Evolutionary conservation across 768 basidiomycete genomes (phyloP).

Genomic region (Lepiota venenata): DNA sequence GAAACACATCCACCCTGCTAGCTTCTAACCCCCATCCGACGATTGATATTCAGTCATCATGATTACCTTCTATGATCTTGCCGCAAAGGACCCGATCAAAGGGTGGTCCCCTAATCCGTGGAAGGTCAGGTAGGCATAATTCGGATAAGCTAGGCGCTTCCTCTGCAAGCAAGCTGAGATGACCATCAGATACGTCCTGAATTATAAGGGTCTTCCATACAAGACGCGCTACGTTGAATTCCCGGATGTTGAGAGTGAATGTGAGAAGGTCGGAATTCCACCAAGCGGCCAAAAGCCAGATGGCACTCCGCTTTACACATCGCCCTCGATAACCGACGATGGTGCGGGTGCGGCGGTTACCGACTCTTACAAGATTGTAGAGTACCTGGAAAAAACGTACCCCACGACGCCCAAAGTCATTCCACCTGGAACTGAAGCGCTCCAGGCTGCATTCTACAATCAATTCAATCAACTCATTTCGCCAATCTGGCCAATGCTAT

Average conservation of each 20-base stretch:
- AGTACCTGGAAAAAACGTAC: constrained; percentile 42
- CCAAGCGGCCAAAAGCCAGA: constrained; percentile 23
- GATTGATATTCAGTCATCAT: background rate
- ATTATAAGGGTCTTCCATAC: constrained; percentile 15
- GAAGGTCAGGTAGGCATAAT: constrained; percentile 4
- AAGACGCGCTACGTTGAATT: constrained; percentile 41
- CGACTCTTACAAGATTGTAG: constrained; percentile 37
- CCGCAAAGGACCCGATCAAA: background rate
- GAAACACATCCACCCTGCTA: background rate
- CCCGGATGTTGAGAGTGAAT: constrained; percentile 31
- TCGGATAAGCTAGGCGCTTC: background rate
- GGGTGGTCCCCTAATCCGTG: constrained; percentile 8
- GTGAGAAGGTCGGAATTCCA: constrained; percentile 26
- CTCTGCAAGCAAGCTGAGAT: background rate
- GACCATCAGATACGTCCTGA: constrained; percentile 1
- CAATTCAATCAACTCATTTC: constrained; percentile 13
- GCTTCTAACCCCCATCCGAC: background rate
- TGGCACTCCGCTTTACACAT: constrained; percentile 30
- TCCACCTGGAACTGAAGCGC: constrained; percentile 26
- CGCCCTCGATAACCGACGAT: constrained; percentile 43
- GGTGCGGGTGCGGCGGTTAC: constrained; percentile 26
- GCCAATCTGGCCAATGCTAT: constrained; percentile 4
- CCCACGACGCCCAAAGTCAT: constrained; percentile 31
- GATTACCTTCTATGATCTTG: constrained; percentile 16
- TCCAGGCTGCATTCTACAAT: constrained; percentile 27